Percentiles rank a stretch among this genome's conserved stretches.
Evolutionary conservation across 441 rosid species (phyloP).

Genomic region (Hypseocharis bilobata): DNA sequence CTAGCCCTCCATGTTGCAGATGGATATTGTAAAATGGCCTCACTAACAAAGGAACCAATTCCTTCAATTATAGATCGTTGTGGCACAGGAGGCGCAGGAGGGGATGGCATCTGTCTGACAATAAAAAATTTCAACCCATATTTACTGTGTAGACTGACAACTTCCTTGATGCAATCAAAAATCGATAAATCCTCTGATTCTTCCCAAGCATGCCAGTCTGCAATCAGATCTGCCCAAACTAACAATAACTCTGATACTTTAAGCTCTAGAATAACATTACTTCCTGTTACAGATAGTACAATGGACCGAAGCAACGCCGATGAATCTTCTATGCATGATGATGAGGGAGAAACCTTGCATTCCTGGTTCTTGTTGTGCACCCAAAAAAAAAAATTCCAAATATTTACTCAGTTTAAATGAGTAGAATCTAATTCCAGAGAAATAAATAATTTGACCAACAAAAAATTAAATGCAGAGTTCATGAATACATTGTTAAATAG

Average conservation of each 20-base stretch:
- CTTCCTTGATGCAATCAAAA: conserved; percentile 74
- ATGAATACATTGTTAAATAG: neutral
- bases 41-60: conserved; percentile 56
- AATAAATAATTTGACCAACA: neutral
- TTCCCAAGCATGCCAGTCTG: conserved; percentile 83
- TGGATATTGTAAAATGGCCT: conserved; percentile 63
- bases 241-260: conserved; percentile 48
- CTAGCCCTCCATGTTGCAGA: conserved; percentile 77
- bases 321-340: conserved; percentile 56
- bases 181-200: conserved; percentile 74
- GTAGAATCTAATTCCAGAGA: neutral
- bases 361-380: conserved; percentile 39
- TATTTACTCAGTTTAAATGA: neutral
- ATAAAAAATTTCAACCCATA: conserved; percentile 48
- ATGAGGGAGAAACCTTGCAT: conserved; percentile 34
- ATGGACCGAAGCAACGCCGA: conserved; percentile 55
- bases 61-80: conserved; percentile 56
- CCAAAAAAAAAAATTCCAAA: too few species aligned
- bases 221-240: conserved; percentile 70
- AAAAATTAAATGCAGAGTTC: conserved; percentile 9
- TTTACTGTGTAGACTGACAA: conserved; percentile 42
- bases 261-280: conserved; percentile 37
- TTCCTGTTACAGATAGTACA: conserved; percentile 44
- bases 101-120: conserved; percentile 38
- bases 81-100: conserved; percentile 72